Evolutionary conservation across 2,329 filamentous ascomycete genomes (phyloP).

Genomic region (Sarocladiaceae sp.): DNA sequence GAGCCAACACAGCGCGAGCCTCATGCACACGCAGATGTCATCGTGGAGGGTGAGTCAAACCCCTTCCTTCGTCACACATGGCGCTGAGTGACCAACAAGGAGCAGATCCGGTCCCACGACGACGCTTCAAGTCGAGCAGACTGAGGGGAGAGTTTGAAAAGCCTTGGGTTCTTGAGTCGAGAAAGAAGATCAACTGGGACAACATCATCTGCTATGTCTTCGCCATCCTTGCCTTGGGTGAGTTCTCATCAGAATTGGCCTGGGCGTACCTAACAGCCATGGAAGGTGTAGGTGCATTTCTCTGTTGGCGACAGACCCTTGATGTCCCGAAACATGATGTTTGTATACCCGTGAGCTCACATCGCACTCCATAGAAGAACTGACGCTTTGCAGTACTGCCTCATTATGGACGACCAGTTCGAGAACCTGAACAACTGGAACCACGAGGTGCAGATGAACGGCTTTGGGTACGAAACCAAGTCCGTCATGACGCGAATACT

Average conservation of each 20-base stretch:
- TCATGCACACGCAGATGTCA: too few relatives aligned
- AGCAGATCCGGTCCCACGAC: too few relatives aligned
- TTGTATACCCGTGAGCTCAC: not conserved
- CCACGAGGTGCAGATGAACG: slow-evolving; percentile 38
- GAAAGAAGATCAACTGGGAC: slow-evolving; percentile 19
- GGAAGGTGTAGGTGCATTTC: not conserved
- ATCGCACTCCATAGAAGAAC: too few relatives aligned
- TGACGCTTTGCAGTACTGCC: slow-evolving; percentile 44
- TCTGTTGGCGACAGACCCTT: not conserved
- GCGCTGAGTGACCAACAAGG: too few relatives aligned
- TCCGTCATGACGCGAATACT: too few relatives aligned
- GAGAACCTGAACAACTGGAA: slow-evolving; percentile 40
- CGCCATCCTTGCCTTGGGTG: slow-evolving; percentile 16
- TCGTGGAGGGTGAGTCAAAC: too few relatives aligned
- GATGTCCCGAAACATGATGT: slow-evolving; percentile 29
- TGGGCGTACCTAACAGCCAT: too few relatives aligned
- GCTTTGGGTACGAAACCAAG: too few relatives aligned
- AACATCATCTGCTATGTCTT: slow-evolving; percentile 19
- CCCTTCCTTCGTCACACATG: too few relatives aligned
- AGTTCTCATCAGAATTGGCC: too few relatives aligned
- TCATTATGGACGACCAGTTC: slow-evolving; percentile 44
- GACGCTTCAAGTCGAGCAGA: slow-evolving; percentile 29
- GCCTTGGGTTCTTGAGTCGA: slow-evolving; percentile 31
- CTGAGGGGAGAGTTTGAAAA: slow-evolving; percentile 28
- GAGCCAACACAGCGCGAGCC: too few relatives aligned